Conservation (phyloP, 1,284 basidiomycete genomes). For the Ganoderma boninense region DNA sequence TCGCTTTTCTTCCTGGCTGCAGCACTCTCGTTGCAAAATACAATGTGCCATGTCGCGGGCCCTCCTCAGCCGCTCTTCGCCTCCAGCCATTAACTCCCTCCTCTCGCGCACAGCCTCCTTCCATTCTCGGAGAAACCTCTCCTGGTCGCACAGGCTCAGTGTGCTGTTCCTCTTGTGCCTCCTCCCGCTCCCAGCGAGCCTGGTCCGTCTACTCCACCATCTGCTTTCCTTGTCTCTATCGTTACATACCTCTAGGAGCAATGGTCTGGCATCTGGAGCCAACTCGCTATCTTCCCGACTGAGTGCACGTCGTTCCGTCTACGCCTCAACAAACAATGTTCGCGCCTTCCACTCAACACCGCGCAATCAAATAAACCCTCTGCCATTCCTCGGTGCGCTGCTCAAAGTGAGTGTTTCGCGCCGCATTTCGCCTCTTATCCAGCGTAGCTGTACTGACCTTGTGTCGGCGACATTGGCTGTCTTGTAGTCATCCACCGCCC, state of each 20-base stretch:
- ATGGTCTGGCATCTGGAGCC: not conserved
- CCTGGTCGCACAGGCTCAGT: not conserved
- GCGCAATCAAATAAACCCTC: constrained; percentile 42
- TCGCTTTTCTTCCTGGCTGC: constrained; percentile 5
- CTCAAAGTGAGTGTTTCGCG: constrained; percentile 53
- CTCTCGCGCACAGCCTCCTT: not conserved
- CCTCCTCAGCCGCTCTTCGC: constrained; percentile 25
- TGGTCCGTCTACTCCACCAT: constrained; percentile 4
- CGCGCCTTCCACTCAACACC: constrained; percentile 53
- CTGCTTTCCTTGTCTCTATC: not conserved
- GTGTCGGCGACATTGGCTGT: constrained; percentile 17
- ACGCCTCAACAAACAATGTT: not conserved
- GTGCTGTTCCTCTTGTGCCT: not conserved
- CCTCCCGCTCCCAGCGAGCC: not conserved
- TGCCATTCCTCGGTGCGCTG: constrained; percentile 50
- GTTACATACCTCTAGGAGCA: not conserved
- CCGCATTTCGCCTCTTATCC: too few species aligned
- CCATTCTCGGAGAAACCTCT: not conserved
- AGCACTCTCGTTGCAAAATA: constrained; percentile 16
- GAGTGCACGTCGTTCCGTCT: not conserved
- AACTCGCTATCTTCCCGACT: not conserved
- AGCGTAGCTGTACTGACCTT: constrained; percentile 23
- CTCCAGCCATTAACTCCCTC: not conserved
- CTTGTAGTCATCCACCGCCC: constrained; percentile 56
- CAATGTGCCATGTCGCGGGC: constrained; percentile 43